Evolutionary conservation across 176 grass and related monocot genomes (phyloP).

Genomic region (Carex pumila): DNA sequence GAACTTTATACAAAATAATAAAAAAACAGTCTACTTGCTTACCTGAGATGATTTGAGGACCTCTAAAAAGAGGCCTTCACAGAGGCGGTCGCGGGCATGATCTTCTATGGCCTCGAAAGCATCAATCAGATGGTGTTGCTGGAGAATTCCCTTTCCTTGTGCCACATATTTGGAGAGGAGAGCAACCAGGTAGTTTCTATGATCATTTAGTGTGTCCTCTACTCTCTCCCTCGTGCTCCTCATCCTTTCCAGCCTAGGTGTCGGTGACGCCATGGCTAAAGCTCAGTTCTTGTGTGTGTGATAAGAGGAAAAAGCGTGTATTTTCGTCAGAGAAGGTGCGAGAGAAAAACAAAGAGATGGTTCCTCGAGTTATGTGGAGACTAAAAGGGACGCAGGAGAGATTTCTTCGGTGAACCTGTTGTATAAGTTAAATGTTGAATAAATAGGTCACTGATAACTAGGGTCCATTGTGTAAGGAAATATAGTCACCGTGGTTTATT

Average conservation of each 20-base stretch:
- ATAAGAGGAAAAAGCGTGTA: background rate
- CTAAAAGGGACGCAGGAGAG: background rate
- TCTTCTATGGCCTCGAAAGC: slow-evolving; percentile 60
- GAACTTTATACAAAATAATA: background rate
- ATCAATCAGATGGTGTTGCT: slow-evolving; percentile 87
- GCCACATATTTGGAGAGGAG: slow-evolving; percentile 88
- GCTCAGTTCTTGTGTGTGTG: background rate
- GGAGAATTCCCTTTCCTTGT: slow-evolving; percentile 88
- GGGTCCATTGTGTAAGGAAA: background rate
- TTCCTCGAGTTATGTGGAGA: background rate
- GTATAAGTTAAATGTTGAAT: background rate
- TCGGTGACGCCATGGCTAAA: slow-evolving; percentile 40
- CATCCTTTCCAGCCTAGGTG: slow-evolving; percentile 44
- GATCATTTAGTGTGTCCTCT: slow-evolving; percentile 71
- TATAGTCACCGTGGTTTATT: background rate
- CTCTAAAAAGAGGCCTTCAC: slow-evolving; percentile 84
- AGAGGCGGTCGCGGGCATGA: slow-evolving; percentile 36
- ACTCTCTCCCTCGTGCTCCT: slow-evolving; percentile 74
- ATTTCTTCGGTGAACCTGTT: background rate
- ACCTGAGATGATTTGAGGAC: slow-evolving; percentile 83
- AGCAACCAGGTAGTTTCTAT: slow-evolving; percentile 92
- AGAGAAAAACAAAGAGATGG: background rate
- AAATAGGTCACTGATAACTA: background rate
- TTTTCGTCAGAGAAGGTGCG: background rate
- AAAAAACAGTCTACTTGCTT: background rate